Evolutionary conservation across 345 rosid species (phyloP).

Genomic region (Abelmoschus esculentus): DNA sequence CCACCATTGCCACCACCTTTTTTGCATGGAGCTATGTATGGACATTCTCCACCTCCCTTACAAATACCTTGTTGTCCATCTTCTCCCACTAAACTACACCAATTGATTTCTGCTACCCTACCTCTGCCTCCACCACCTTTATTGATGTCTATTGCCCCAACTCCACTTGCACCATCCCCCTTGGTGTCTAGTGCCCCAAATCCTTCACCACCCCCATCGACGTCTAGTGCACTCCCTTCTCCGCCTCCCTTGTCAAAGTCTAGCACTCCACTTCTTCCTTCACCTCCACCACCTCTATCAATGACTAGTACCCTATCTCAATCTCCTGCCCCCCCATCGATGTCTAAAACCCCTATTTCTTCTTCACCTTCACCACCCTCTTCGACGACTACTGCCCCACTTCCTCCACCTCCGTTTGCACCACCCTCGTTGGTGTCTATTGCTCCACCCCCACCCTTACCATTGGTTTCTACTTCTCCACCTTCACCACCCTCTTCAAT

Average conservation of each 20-base stretch:
- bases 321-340: neutral
- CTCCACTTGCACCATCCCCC: neutral
- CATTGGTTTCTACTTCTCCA: too few relatives aligned
- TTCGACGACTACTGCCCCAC: neutral
- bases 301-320: neutral
- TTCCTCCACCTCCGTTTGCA: neutral
- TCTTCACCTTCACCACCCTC: neutral
- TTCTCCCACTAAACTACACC: neutral
- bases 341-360: neutral
- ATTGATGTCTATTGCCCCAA: neutral
- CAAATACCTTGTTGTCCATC: neutral
- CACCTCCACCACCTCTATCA: slow-evolving; percentile 12
- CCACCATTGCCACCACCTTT: slow-evolving; percentile 9
- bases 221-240: neutral
- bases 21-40: neutral
- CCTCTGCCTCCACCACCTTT: neutral
- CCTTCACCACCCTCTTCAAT: neutral
- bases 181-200: neutral
- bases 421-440: neutral
- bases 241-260: slow-evolving; percentile 15
- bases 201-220: neutral
- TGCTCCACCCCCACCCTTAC: too few relatives aligned
- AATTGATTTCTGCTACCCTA: slow-evolving; percentile 9
- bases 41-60: neutral
- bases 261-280: slow-evolving; percentile 33